These are phyloP conservation scores for Zasmidium citrigriseum DNA, from an alignment of 2,329 filamentous ascomycete genomes.

Conservation along the genomic window DNA sequence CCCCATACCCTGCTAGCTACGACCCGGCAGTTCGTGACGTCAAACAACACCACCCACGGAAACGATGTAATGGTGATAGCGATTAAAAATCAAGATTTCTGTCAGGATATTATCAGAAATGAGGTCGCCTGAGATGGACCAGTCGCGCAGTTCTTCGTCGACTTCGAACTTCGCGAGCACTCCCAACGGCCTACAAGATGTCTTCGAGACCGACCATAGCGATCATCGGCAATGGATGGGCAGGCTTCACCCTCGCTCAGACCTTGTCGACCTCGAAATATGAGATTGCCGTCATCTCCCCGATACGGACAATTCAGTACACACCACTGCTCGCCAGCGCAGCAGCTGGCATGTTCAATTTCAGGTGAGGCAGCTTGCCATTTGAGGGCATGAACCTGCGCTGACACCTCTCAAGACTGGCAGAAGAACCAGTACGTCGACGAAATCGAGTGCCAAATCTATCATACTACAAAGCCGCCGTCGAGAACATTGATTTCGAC, in stretches of 20 bases:
- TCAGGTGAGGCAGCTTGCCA: constrained; percentile 37
- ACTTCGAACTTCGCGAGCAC: background rate
- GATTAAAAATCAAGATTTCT: background rate
- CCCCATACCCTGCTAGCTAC: background rate
- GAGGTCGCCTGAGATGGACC: no score
- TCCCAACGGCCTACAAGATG: background rate
- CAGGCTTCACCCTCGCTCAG: constrained; percentile 41
- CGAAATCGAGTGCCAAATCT: constrained; percentile 28
- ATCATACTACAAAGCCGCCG: constrained; percentile 42
- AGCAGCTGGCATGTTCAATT: constrained; percentile 47
- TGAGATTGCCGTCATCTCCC: constrained; percentile 45
- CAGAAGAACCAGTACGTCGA: constrained; percentile 47
- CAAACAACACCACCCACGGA: constrained; percentile 1
- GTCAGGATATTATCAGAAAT: no score
- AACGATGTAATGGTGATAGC: background rate
- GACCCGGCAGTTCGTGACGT: constrained; percentile 8
- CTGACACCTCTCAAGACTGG: constrained; percentile 45
- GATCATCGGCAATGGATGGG: constrained; percentile 25
- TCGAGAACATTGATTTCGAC: constrained; percentile 41
- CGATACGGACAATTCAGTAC: constrained; percentile 45
- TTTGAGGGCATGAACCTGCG: constrained; percentile 59
- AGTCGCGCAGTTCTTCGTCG: no score
- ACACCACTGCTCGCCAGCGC: constrained; percentile 49
- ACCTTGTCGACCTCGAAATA: constrained; percentile 38
- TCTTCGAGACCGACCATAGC: constrained; percentile 6